Base-by-base conservation (phyloP, 2,329 filamentous ascomycete species). In the Aspergillus novofumigatus region DNA sequence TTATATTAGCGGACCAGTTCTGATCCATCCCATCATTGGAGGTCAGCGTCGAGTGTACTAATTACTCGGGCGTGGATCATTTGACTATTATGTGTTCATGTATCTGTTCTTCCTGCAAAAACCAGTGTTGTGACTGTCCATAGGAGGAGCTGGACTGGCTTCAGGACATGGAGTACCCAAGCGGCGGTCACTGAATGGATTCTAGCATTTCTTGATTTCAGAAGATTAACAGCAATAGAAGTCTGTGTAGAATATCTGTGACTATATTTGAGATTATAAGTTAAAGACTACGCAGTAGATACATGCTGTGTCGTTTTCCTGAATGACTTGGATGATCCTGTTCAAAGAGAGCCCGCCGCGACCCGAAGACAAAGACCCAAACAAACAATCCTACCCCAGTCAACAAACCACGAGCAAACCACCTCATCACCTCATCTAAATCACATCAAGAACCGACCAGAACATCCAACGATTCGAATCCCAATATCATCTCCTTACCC, bases 1-100 rank as follows among this genome's bases (percentile, higher is more conserved):
- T 55, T 59, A 51, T 57, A 58, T 57, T 54, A 45, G 50, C 50
- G 35, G 25, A 55, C 23, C 44, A 51, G 52, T 29, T 35, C 42
- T 23, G 26, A 20, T 23, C 25, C 49, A 38, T 20, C 29, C 44
- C 20, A 2, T 47, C 44, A 47, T 47, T 25, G 44, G 44, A 47
- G 44, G 44, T 26, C 11, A 47, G 21, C 44, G 4, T 47, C 20
- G 44, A 47, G 44, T 47, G 26, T 50, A 35, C 32, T 50, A 32
- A 32, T 8, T 32, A 23, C 25, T 50, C 44, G 42, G 21, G 42
- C 21, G 8, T 45, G 44, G 23, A 14, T 25, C 26, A 17, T 45
- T 45, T 20, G 42, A 23, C 21, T 23, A 14, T 23, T 11, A 7
- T 26, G 20, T 8, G 44, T 47, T 47, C 21, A 47, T 23, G 44